phyloP scores from a whole-genome alignment of 2,329 filamentous ascomycete species.

The Rhynchosporium secalis region DNA sequence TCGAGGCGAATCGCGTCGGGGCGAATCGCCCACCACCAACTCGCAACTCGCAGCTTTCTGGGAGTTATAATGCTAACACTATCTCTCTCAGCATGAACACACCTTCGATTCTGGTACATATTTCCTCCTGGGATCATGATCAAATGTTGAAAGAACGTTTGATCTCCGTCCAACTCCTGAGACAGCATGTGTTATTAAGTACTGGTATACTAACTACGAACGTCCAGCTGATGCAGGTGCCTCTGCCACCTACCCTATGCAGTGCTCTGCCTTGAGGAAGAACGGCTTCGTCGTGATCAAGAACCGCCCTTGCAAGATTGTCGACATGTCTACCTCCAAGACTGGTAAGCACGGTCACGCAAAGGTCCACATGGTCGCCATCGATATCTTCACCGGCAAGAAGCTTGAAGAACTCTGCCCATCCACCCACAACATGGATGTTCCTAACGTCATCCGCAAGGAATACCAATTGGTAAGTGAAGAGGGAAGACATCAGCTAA shows the following conservation, averaged over 20 bases:
- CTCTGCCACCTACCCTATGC: slow-evolving; percentile 92
- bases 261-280: slow-evolving; percentile 99
- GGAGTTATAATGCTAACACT: slow-evolving; percentile 18
- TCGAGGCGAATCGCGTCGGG: no score
- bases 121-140: no score
- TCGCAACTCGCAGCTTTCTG: background rate
- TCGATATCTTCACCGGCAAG: slow-evolving; percentile 99
- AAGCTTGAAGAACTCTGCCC: slow-evolving; percentile 99
- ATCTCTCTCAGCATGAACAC: slow-evolving; percentile 43
- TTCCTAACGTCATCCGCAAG: slow-evolving; percentile 86
- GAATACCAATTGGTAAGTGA: slow-evolving; percentile 91
- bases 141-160: no score
- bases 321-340: slow-evolving; percentile 99
- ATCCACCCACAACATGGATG: slow-evolving; percentile 97
- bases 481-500: background rate
- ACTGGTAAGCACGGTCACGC: slow-evolving; percentile 99
- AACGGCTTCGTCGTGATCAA: slow-evolving; percentile 99
- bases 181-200: no score
- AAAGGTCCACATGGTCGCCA: slow-evolving; percentile 97
- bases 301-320: slow-evolving; percentile 98
- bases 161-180: no score
- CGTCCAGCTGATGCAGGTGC: slow-evolving; percentile 74
- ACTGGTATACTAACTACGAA: no score
- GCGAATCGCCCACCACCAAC: background rate
- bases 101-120: slow-evolving; percentile 69